These are phyloP conservation scores for Aegilops bicornis DNA, from an alignment of 176 grass and related monocot genomes.

Conservation along the genomic window DNA sequence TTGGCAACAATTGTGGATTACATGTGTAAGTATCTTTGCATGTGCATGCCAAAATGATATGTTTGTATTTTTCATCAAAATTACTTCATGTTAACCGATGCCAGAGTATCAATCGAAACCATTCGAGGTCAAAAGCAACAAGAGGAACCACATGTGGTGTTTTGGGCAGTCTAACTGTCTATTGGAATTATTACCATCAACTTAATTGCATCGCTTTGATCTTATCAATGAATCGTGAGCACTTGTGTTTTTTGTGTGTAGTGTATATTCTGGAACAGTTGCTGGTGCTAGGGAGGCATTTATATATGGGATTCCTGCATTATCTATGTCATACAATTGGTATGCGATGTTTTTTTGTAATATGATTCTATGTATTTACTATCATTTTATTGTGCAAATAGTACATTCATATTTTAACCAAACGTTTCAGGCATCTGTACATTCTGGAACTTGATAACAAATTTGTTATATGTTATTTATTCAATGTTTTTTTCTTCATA, in stretches of 20 bases:
- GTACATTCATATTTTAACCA: neutral
- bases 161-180: neutral
- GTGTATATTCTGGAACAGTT: slow-evolving; percentile 89
- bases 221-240: slow-evolving; percentile 1
- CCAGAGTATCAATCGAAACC: neutral
- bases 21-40: slow-evolving; percentile 60
- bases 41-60: neutral
- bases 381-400: neutral
- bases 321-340: slow-evolving; percentile 95
- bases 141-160: neutral
- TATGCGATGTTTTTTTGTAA: slow-evolving; percentile 23
- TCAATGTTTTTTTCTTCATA: neutral
- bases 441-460: slow-evolving; percentile 4
- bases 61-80: neutral
- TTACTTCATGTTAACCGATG: neutral
- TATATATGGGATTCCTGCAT: slow-evolving; percentile 71
- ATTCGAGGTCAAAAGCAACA: neutral
- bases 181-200: slow-evolving; percentile 9
- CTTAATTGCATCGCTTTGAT: neutral
- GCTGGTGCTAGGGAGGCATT: slow-evolving; percentile 85
- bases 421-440: neutral
- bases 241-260: slow-evolving; percentile 44
- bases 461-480: neutral
- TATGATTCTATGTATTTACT: neutral
- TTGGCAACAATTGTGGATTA: slow-evolving; percentile 85